Evolutionary conservation across 2,329 filamentous ascomycete species (phyloP), one percentile per base, ranked within the genome.

Genomic region (Aspergillus jensenii): DNA sequence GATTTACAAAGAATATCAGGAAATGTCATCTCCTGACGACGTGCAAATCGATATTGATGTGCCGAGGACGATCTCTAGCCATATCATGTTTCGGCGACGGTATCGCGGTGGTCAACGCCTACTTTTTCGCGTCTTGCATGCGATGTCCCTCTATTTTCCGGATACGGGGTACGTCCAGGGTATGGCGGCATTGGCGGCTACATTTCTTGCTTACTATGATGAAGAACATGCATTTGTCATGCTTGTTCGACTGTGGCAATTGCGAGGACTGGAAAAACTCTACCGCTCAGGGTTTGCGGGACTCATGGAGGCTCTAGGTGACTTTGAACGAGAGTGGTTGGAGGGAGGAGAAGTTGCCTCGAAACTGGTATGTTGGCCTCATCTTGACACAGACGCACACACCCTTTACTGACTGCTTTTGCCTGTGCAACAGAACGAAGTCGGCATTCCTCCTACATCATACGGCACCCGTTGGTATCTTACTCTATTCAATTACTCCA

Each of bases 401-500:
- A 14, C 8, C 14, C 27, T 27, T 4, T 15, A 43, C 56, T 59
- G 31, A 54, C 21, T 9, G 15, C 3, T 3, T 19, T 46, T 12
- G 25, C 37, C 35, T 8, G n/a, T 33, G 57, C 37, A 33, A 59
- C 59, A 60, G 62, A 84, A 83, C 48, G 89, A 93, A 60, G 82
- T 97, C 31, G 82, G 83, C 61, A 95, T 99, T 65, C 87, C 91
- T 43, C 87, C 91, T 17, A 96, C 92, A 2, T 88, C 93, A n/a
- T 99, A 97, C 71, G 95, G 93, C 33, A 98, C 93, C 4, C 84
- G 93, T 52, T 99, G 95, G 95, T 99, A 99, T 72, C 82, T 99
- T 52, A 99, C 95, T 2, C 81, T 99, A 8, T 99, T 99, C 82
- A 98, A 98, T 76, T 89, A 98, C 69, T 96, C 91, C 15, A 90